A percentile compares a stretch with the other conserved stretches of the same genome.
These are phyloP conservation scores for Ichthyophthirius multifiliis DNA, from an alignment of 169 alveolate species.

Conservation along the genomic window DNA sequence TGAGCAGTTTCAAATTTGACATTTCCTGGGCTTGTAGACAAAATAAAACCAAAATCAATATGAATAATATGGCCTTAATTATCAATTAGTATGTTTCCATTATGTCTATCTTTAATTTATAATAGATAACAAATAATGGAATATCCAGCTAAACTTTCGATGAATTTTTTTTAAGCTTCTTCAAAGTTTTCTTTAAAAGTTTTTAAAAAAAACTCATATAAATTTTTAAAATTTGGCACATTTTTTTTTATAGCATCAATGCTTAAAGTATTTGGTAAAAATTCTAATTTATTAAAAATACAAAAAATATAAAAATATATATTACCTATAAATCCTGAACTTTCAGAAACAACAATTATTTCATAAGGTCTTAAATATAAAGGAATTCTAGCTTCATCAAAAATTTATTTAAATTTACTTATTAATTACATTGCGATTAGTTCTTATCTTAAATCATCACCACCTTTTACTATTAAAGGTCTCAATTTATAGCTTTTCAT, in stretches of 20 bases:
- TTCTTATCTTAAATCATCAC: slow-evolving; percentile 79
- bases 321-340: slow-evolving; percentile 73
- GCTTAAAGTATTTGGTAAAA: slow-evolving; percentile 61
- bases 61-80: slow-evolving; percentile 64
- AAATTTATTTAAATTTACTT: slow-evolving; percentile 49
- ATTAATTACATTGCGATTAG: slow-evolving; percentile 75
- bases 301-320: too few species aligned
- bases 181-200: slow-evolving; percentile 54
- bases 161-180: slow-evolving; percentile 70
- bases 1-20: slow-evolving; percentile 74
- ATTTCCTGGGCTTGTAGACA: slow-evolving; percentile 68
- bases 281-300: too few species aligned
- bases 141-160: slow-evolving; percentile 71
- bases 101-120: slow-evolving; percentile 65
- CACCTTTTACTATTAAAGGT: slow-evolving; percentile 66
- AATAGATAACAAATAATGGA: slow-evolving; percentile 61
- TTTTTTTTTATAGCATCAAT: slow-evolving; percentile 67
- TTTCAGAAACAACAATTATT: slow-evolving; percentile 64
- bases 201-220: slow-evolving; percentile 43
- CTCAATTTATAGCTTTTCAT: slow-evolving; percentile 47
- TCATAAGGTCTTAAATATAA: slow-evolving; percentile 69
- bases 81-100: slow-evolving; percentile 64
- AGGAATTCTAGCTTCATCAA: slow-evolving; percentile 36
- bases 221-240: slow-evolving; percentile 49
- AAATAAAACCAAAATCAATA: slow-evolving; percentile 73